Percentiles rank a stretch among this genome's conserved stretches.
Evolutionary conservation across 805 yeast genomes (phyloP).

Genomic region (Kluyveromyces wickerhamii): DNA sequence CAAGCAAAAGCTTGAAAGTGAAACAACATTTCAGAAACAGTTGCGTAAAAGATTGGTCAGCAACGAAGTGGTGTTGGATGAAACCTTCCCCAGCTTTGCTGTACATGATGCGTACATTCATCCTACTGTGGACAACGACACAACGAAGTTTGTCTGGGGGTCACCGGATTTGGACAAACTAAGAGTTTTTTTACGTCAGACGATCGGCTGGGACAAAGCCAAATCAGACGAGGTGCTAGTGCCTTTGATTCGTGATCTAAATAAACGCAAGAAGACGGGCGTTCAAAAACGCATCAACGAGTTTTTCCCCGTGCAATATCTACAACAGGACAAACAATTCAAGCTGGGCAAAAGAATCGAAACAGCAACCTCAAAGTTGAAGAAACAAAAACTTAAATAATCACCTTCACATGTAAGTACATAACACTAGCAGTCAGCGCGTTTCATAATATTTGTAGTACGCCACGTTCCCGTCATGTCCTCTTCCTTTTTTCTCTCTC

Average conservation of each 20-base stretch:
- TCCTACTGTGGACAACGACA: constrained; percentile 82
- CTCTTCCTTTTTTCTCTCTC: not conserved
- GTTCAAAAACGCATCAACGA: constrained; percentile 56
- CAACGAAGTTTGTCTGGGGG: constrained; percentile 82
- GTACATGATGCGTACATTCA: constrained; percentile 65
- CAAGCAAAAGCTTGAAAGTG: constrained; percentile 32
- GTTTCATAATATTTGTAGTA: not conserved
- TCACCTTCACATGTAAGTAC: not conserved
- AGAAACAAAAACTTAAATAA: constrained; percentile 17
- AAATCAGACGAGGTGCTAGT: constrained; percentile 74
- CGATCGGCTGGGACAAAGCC: constrained; percentile 73
- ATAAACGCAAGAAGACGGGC: constrained; percentile 47
- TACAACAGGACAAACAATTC: constrained; percentile 38
- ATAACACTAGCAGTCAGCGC: not conserved
- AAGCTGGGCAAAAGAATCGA: constrained; percentile 54
- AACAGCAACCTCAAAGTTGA: constrained; percentile 47
- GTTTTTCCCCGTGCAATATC: constrained; percentile 56
- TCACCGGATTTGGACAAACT: constrained; percentile 75
- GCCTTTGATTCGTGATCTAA: constrained; percentile 78
- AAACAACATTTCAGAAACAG: constrained; percentile 45
- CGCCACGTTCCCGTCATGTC: not conserved
- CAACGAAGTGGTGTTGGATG: constrained; percentile 50
- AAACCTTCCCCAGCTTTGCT: constrained; percentile 58
- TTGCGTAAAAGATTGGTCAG: constrained; percentile 47
- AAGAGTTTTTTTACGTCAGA: constrained; percentile 56